Percentiles rank a stretch among this genome's conserved stretches.
Evolutionary conservation across 2,329 filamentous ascomycete species (phyloP).

Genomic region (Phialophora expanda): DNA sequence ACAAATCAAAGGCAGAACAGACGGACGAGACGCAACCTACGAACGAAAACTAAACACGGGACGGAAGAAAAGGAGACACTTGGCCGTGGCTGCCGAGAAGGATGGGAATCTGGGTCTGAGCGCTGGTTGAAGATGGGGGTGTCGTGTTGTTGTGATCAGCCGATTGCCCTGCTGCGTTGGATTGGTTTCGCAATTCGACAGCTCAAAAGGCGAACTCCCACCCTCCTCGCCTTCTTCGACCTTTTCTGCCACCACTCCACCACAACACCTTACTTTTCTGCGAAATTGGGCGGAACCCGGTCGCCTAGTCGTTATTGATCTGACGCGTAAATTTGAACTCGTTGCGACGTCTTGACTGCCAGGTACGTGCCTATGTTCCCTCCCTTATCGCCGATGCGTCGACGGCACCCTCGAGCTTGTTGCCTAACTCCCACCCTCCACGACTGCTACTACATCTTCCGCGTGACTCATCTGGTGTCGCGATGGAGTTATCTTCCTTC

Average conservation of each 20-base stretch:
- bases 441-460: conserved; percentile 23
- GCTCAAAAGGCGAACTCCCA: conserved; percentile 30
- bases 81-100: background rate
- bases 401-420: conserved; percentile 17
- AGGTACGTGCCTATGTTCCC: conserved; percentile 36
- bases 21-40: background rate
- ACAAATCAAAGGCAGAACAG: conserved; percentile 8
- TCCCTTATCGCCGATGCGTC: conserved; percentile 25
- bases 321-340: conserved; percentile 17
- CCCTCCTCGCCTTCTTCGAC: conserved; percentile 29
- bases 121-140: conserved; percentile 1
- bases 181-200: conserved; percentile 23
- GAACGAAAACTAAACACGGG: conserved; percentile 11
- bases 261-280: conserved; percentile 29
- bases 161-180: conserved; percentile 18
- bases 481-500: conserved; percentile 22
- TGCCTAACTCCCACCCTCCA: conserved; percentile 33
- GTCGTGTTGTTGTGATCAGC: conserved; percentile 22
- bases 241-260: conserved; percentile 27
- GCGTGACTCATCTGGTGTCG: conserved; percentile 33
- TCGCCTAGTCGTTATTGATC: conserved; percentile 35
- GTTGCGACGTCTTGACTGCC: conserved; percentile 26
- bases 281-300: conserved; percentile 19
- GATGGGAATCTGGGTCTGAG: conserved; percentile 3
- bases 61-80: conserved; percentile 4